phyloP scores from a whole-genome alignment of 208 protist species.

The Herpetomonas samuelpessoai region DNA sequence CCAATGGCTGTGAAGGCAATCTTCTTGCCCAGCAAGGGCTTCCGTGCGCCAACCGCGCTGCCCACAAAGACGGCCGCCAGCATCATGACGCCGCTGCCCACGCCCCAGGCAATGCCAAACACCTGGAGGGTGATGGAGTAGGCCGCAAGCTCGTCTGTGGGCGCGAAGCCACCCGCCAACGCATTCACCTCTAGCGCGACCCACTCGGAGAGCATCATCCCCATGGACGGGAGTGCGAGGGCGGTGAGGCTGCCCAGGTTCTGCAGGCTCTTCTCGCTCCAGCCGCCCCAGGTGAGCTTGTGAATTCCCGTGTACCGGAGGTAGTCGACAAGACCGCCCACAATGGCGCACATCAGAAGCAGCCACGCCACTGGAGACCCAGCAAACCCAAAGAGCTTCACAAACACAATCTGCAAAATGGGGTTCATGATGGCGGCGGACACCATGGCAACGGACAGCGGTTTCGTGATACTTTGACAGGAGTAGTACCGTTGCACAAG shows the following conservation, averaged over 20 bases:
- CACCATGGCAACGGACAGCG: constrained; percentile 65
- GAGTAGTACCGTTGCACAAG: constrained; percentile 80
- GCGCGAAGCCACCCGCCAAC: constrained; percentile 59
- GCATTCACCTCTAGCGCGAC: constrained; percentile 76
- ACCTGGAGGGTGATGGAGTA: constrained; percentile 80
- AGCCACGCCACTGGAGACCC: constrained; percentile 81
- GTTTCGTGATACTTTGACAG: constrained; percentile 74
- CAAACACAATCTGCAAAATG: constrained; percentile 54
- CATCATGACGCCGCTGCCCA: constrained; percentile 72
- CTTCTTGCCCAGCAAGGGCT: constrained; percentile 58
- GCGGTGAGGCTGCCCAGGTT: constrained; percentile 44
- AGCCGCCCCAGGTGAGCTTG: constrained; percentile 74
- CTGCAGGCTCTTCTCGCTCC: constrained; percentile 42
- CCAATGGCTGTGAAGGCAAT: constrained; percentile 60
- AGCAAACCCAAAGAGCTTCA: constrained; percentile 67
- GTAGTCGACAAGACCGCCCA: constrained; percentile 43
- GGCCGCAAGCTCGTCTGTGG: constrained; percentile 57
- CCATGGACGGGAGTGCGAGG: constrained; percentile 82
- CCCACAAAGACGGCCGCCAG: constrained; percentile 76
- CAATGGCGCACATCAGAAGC: constrained; percentile 53
- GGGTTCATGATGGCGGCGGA: constrained; percentile 57
- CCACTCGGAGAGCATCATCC: constrained; percentile 86
- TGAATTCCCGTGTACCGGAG: constrained; percentile 48
- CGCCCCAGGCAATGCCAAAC: constrained; percentile 73
- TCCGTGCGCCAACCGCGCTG: constrained; percentile 69